phyloP scores from a whole-genome alignment of 805 yeast genomes.

The Ascoidea asiatica region DNA sequence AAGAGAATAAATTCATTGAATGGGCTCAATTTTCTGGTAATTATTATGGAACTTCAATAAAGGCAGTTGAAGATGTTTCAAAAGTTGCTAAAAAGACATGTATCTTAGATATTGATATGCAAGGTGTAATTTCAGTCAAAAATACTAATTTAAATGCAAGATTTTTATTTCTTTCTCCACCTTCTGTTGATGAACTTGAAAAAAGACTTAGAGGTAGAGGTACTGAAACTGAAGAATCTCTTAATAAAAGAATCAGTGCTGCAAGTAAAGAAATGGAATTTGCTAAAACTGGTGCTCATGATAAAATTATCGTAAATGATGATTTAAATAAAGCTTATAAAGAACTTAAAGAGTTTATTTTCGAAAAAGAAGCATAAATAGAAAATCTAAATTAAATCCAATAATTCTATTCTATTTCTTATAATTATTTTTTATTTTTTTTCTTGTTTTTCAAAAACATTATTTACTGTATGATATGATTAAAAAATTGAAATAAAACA shows the following conservation, averaged over 20 bases:
- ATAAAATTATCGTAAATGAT: slow-evolving; percentile 77
- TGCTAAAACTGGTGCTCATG: slow-evolving; percentile 87
- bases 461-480: no score
- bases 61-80: slow-evolving; percentile 66
- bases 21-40: slow-evolving; percentile 98
- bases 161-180: slow-evolving; percentile 83
- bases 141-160: slow-evolving; percentile 71
- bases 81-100: slow-evolving; percentile 58
- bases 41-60: slow-evolving; percentile 89
- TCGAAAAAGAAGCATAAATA: slow-evolving; percentile 19
- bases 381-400: slow-evolving; percentile 1
- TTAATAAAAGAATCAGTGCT: slow-evolving; percentile 74
- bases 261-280: slow-evolving; percentile 84
- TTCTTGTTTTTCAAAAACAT: background rate
- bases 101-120: slow-evolving; percentile 96
- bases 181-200: slow-evolving; percentile 68
- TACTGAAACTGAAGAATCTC: slow-evolving; percentile 81
- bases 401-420: no score
- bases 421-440: no score
- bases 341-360: slow-evolving; percentile 68
- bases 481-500: no score
- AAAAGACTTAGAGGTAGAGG: slow-evolving; percentile 79
- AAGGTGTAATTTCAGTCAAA: slow-evolving; percentile 92
- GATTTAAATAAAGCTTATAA: slow-evolving; percentile 79
- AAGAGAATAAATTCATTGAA: slow-evolving; percentile 70